Conservation (phyloP, 1,284 basidiomycete genomes). For the Malassezia japonica region DNA sequence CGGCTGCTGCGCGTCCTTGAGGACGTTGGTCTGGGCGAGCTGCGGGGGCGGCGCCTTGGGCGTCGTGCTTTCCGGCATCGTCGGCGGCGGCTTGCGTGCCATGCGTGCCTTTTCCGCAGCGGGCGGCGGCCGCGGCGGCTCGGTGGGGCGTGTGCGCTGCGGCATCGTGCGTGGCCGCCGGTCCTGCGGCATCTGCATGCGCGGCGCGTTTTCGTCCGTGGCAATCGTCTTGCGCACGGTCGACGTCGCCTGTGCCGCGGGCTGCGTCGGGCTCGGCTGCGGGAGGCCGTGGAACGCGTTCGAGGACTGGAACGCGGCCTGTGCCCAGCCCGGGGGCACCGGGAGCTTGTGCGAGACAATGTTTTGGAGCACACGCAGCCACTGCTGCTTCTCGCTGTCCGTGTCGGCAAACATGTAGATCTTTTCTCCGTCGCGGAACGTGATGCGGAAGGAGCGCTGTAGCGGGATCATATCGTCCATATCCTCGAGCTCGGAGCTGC, state of each 20-base stretch:
- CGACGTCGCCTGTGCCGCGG: background rate
- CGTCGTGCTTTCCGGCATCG: background rate
- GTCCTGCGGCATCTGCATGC: background rate
- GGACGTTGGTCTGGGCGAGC: no score
- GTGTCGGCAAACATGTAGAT: slow-evolving; percentile 86
- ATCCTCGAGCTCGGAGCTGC: slow-evolving; percentile 22
- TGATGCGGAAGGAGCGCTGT: slow-evolving; percentile 73
- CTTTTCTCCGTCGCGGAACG: slow-evolving; percentile 68
- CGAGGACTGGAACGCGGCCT: slow-evolving; percentile 9
- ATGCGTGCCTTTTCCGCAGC: no score
- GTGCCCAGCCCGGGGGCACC: slow-evolving; percentile 39
- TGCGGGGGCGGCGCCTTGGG: background rate
- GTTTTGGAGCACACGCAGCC: slow-evolving; percentile 56
- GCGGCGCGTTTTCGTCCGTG: background rate
- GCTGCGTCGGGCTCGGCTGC: background rate
- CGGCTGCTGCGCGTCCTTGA: background rate
- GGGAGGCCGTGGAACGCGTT: slow-evolving; percentile 1
- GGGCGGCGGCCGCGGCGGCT: background rate
- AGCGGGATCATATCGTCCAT: slow-evolving; percentile 61
- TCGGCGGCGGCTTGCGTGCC: background rate
- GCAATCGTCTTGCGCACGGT: background rate
- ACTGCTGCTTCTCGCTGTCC: slow-evolving; percentile 73
- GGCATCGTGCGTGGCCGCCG: background rate
- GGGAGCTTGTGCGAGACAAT: slow-evolving; percentile 28
- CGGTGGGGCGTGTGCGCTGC: background rate